Percentiles rank a stretch among this genome's conserved stretches.
These are phyloP conservation scores for Arbutus unedo DNA, from an alignment of 148 eudicot genomes.

Conservation along the genomic window DNA sequence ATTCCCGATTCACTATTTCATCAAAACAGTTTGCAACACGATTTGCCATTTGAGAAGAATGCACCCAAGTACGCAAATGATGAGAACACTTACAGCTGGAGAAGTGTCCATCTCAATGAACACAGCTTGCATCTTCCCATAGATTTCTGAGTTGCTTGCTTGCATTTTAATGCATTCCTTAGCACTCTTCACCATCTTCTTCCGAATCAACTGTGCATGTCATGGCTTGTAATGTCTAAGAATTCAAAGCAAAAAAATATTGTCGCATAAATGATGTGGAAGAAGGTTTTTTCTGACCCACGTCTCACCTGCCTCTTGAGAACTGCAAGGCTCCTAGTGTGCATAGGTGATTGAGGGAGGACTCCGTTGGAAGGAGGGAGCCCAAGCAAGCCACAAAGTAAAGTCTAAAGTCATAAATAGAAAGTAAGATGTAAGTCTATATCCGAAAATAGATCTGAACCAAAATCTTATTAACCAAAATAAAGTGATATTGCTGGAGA, in stretches of 20 bases:
- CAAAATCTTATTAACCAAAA: not conserved
- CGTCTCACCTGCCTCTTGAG: slow-evolving; percentile 67
- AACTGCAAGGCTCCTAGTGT: slow-evolving; percentile 79
- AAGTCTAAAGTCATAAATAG: slow-evolving; percentile 40
- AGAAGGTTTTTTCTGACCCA: not conserved
- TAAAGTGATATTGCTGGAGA: not conserved
- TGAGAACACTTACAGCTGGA: slow-evolving; percentile 41
- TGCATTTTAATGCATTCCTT: slow-evolving; percentile 65
- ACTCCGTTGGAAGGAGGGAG: slow-evolving; percentile 89
- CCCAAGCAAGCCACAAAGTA: slow-evolving; percentile 80
- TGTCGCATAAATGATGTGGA: slow-evolving; percentile 1
- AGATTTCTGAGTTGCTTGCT: slow-evolving; percentile 59
- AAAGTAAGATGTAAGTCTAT: not conserved
- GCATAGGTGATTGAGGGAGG: slow-evolving; percentile 91
- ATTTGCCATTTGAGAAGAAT: not conserved
- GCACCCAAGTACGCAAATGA: not conserved
- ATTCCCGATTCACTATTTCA: not conserved
- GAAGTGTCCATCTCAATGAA: slow-evolving; percentile 61
- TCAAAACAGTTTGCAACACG: not conserved
- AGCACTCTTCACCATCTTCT: slow-evolving; percentile 73
- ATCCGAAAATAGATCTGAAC: not conserved
- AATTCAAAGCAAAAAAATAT: not conserved
- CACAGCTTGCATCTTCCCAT: slow-evolving; percentile 66
- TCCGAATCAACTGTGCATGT: slow-evolving; percentile 63
- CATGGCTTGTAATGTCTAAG: not conserved